These are phyloP conservation scores for Daldinia concentrica DNA, from an alignment of 495 filamentous ascomycete species.

Conservation along the genomic window DNA sequence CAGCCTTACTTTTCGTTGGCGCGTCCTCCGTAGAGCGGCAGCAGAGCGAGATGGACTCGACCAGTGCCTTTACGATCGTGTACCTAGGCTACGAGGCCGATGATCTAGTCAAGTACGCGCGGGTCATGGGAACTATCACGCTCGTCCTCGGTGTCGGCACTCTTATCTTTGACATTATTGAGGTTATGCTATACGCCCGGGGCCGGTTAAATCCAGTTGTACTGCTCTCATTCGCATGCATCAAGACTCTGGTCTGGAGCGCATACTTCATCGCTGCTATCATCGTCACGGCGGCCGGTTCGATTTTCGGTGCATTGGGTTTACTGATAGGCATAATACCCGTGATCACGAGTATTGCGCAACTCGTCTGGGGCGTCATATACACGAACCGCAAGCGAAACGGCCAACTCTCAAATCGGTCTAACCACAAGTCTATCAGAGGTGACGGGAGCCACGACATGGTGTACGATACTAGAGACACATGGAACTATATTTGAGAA, in stretches of 20 bases:
- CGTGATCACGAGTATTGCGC: background rate
- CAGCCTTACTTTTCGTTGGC: slow-evolving; percentile 7
- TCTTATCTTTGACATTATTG: background rate
- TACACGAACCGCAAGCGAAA: background rate
- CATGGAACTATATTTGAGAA: background rate
- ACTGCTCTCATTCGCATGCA: background rate
- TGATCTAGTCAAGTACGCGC: background rate
- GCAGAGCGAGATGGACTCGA: background rate
- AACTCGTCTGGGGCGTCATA: background rate
- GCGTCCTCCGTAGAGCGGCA: background rate
- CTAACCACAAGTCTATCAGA: background rate
- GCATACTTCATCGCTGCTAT: background rate
- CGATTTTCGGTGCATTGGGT: background rate
- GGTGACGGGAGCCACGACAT: background rate
- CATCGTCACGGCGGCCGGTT: background rate
- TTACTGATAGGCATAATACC: background rate
- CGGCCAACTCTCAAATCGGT: background rate
- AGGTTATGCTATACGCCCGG: background rate
- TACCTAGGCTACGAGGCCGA: background rate
- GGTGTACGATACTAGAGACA: background rate
- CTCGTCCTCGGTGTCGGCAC: background rate
- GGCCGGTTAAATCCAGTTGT: background rate
- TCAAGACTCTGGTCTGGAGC: background rate
- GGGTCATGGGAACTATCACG: background rate
- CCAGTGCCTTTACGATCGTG: background rate